Evolutionary conservation across 1,284 basidiomycete species (phyloP), one percentile per base, ranked within the genome.

Genomic region (Microbotryum violaceum): DNA sequence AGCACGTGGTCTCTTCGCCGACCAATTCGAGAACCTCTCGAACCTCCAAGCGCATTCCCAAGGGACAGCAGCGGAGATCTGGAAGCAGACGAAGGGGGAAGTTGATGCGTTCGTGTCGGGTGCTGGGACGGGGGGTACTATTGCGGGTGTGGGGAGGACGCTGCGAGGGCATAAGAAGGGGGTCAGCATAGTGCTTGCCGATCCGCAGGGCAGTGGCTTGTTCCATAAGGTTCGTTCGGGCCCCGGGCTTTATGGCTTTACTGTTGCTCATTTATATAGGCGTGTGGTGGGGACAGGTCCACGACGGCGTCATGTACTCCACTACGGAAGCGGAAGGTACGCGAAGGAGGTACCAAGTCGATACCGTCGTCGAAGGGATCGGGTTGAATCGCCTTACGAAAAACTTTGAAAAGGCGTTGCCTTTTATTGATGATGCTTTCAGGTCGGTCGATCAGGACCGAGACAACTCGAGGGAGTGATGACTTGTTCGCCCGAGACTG

Each of bases 61-160:
- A 45, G 88, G 89, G 1, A 98, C 94, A 0, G 96, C 91, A 0
- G 92, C 92, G 0, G 96, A 99, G 77, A 91, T 98, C 47, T 91
- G 92, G 86, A 80, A 86, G 55, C 96, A 98, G 73, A 92, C 90
- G 0, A 86, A 85, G 67, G 92, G 92, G 1, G 77, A 78, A 25
- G 70, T 97, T 1, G 82, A 89, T 71, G 91, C 88, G 3, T 97
- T 97, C 72, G 87, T 99, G 31, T 85, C 87, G n/a, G 96, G 96
- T 1, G 92, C 61, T 84, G 88, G 91, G 18, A 98, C 94, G 0
- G 96, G 96, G 6, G 96, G 96, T 4, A 97, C 94, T 0, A 83
- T 99, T 46, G 86, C 91, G 1, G 96, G 94, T 0, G 83, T 83
- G 1, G 91, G 90, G 0, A 82, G 80, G 49, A 96, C 82, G 72